Evolutionary conservation across 169 alveolate genomes (phyloP).

Genomic region (Cryptosporidium sp.): DNA sequence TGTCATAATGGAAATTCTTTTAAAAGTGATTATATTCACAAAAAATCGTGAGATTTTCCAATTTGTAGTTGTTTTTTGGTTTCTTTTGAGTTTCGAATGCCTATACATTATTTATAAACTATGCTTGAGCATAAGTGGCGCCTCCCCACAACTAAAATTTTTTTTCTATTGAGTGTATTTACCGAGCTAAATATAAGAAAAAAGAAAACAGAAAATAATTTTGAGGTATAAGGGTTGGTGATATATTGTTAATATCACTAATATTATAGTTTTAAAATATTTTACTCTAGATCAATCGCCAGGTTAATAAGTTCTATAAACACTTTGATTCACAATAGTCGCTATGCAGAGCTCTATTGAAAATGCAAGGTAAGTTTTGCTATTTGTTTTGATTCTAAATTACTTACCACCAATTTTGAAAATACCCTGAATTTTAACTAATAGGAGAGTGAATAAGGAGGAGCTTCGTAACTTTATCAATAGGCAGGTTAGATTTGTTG

Average conservation of each 20-base stretch:
- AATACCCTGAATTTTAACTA: not conserved
- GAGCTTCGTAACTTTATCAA: conserved; percentile 61
- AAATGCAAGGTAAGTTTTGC: conserved; percentile 58
- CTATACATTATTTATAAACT: not conserved
- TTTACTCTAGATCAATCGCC: not conserved
- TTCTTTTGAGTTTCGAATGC: not conserved
- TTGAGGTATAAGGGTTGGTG: not conserved
- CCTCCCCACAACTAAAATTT: conserved; percentile 1
- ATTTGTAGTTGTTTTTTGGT: not conserved
- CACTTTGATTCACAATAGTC: not conserved
- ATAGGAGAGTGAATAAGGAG: conserved; percentile 47
- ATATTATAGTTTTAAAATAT: not conserved
- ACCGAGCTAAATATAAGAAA: not conserved
- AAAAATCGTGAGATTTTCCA: not conserved
- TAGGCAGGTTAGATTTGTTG: conserved; percentile 72
- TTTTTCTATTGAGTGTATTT: not conserved
- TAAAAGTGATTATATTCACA: not conserved
- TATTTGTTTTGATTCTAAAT: not conserved
- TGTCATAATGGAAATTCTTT: not conserved
- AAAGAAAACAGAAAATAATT: not conserved
- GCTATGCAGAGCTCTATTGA: conserved; percentile 62
- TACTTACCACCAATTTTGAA: not conserved
- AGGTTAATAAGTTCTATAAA: not conserved
- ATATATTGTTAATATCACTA: not conserved
- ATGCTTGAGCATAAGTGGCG: not conserved